Base-by-base conservation (phyloP, 2,329 filamentous ascomycete species). In the Golovinomyces cichoracearum region DNA sequence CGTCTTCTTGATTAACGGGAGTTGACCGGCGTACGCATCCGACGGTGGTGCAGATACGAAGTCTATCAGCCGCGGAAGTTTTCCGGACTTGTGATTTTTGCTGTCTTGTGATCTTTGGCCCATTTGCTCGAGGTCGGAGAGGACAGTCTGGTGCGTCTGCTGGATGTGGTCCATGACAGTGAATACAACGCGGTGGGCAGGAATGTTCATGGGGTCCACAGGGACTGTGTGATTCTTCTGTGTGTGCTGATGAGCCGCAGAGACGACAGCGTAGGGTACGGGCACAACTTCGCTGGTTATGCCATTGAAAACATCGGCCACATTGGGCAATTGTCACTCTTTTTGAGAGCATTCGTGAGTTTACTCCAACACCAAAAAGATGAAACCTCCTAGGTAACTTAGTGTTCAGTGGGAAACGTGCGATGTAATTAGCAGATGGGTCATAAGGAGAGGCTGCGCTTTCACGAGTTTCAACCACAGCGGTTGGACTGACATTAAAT, bases 151-250 rank as follows among this genome's bases (percentile, higher is more conserved):
- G 17, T 13, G 26, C 26, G 29, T 46, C 44, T 12, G 44, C 44
- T 17, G 44, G 26, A 21, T 46, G 44, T 17, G 44, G 44, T 19
- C 44, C 44, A 33, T 46, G 44, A 19, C 44, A 46, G 19, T 46
- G 44, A 15, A 46, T 33, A 22, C 29, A 46, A 19, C 44, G 6
- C 15, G 42, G 26, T 10, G 44, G 25, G 17, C 26, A 33, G 13
- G 15, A 6, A 35, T 46, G 26, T 23, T 15, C 29, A 23, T n/a
- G n/a, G n/a, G n/a, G n/a, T n/a, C n/a, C n/a, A n/a, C n/a, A n/a
- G n/a, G n/a, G n/a, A n/a, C n/a, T n/a, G 27, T 29, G 13, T 29
- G 27, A 29, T 29, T 38, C 17, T 7, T 38, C 35, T n/a, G 7
- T 38, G 17, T 38, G 35, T 21, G 35, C 35, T 15, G 13, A 15